Conservation (phyloP, 306 rosid species). For the Sesbania bispinosa region DNA sequence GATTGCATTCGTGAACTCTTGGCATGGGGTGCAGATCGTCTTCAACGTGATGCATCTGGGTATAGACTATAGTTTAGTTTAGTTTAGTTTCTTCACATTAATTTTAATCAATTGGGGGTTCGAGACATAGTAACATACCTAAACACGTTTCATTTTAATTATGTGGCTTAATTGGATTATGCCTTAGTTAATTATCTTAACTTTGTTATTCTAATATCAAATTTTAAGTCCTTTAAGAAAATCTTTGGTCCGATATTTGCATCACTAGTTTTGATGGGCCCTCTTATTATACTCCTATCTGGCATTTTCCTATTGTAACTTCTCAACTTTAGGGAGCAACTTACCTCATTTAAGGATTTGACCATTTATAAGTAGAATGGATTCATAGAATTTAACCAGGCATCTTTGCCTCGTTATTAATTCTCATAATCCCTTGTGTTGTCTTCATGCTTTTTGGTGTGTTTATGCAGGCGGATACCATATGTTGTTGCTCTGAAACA, state of each 20-base stretch:
- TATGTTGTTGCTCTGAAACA: constrained; percentile 78
- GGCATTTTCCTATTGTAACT: constrained; percentile 3
- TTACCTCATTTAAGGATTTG: not conserved
- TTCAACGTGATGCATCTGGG: constrained; percentile 83
- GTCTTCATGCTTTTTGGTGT: not conserved
- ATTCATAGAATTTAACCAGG: constrained; percentile 2
- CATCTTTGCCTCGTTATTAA: not conserved
- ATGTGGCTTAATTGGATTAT: not conserved
- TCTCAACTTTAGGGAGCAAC: not conserved
- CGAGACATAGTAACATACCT: not conserved
- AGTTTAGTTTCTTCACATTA: not conserved
- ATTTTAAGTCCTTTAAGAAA: not conserved
- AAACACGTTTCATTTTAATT: not conserved
- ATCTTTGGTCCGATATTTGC: not conserved
- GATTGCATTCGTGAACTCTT: constrained; percentile 83
- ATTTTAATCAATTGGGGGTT: not conserved
- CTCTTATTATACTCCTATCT: not conserved
- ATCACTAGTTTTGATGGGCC: constrained; percentile 11
- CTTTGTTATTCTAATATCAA: not conserved
- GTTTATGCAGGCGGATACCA: constrained; percentile 77
- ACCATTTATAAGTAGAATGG: not conserved
- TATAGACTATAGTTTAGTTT: too few species aligned
- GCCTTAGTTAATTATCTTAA: not conserved
- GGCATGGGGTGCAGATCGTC: constrained; percentile 94
- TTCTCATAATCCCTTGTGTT: constrained; percentile 12